Percentiles rank a stretch among this genome's conserved stretches.
Evolutionary conservation across 108 stramenopile species (phyloP).

Genomic region (Mayamaea pseudoterrestris): DNA sequence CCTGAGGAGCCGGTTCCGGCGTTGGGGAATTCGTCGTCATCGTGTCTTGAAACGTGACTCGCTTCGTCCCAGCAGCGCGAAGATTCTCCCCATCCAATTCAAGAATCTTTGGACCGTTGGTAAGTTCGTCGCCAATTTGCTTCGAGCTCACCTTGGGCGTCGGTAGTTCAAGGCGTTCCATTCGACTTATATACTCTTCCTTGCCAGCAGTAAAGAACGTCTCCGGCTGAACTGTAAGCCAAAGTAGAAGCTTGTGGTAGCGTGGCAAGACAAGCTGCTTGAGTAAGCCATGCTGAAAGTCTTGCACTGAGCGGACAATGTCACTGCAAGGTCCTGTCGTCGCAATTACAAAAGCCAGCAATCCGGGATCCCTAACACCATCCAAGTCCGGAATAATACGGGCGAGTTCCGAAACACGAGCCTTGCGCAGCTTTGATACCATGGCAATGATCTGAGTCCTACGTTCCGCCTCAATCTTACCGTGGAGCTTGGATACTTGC

Average conservation of each 20-base stretch:
- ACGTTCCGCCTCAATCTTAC: slow-evolving; percentile 52
- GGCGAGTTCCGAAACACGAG: slow-evolving; percentile 14
- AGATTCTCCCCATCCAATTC: slow-evolving; percentile 8
- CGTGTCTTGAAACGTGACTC: neutral
- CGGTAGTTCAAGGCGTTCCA: slow-evolving; percentile 4
- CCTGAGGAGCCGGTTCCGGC: slow-evolving; percentile 1
- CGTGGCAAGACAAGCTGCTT: slow-evolving; percentile 42
- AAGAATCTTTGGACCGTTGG: slow-evolving; percentile 27
- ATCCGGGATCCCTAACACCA: slow-evolving; percentile 3
- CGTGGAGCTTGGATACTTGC: slow-evolving; percentile 52
- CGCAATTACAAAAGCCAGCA: neutral
- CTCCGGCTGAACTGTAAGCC: slow-evolving; percentile 47
- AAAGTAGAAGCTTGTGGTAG: slow-evolving; percentile 61
- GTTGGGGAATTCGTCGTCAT: neutral
- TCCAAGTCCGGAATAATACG: slow-evolving; percentile 13
- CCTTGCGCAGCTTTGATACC: slow-evolving; percentile 17
- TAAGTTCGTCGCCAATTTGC: slow-evolving; percentile 69
- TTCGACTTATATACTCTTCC: slow-evolving; percentile 18
- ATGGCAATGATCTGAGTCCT: slow-evolving; percentile 34
- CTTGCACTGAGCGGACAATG: slow-evolving; percentile 38
- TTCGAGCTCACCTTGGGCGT: slow-evolving; percentile 66
- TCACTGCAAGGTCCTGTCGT: slow-evolving; percentile 21
- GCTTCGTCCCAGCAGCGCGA: too few relatives aligned
- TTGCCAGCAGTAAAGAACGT: slow-evolving; percentile 45
- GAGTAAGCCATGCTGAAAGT: slow-evolving; percentile 56